Base-by-base conservation (phyloP, 192 early-diverging fungal genomes). In the Obelidium mucronatum region DNA sequence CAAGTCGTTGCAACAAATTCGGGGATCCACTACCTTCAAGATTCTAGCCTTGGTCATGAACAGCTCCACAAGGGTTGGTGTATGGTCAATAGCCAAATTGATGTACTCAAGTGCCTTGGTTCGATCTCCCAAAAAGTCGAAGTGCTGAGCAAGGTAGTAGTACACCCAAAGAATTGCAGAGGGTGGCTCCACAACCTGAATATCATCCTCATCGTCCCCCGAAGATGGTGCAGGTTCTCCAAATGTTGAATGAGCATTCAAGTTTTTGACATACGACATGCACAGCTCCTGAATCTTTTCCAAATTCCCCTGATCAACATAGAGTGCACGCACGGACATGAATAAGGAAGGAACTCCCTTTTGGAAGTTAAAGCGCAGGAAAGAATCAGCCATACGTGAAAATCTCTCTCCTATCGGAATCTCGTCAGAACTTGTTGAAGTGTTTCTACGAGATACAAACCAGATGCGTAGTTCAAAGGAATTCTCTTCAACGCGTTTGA, bases 301-400 rank as follows among this genome's bases (percentile, higher is more conserved):
- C 2, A 84, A 87, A 84, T 97, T 97, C 31, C 83, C 86, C 4
- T 82, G 76, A 70, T 89, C 48, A 75, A 90, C 75, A 69, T 94
- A 95, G 17, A 94, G 84, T 22, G 84, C 85, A 82, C 93, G 94
- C 71, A 96, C 77, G 76, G 88, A 91, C 53, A 90, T 88, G 75
- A 99, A 98, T 44, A 97, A 80, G 1, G 97, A 99, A 4, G 96
- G 96, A 22, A 99, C 94, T 40, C 96, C 95, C 82, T 97, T 96
- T 73, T 92, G 88, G 75, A 99, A 89, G 48, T 90, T 89, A 33
- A 80, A 84, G 53, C 90, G 88, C 28, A 94, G 81, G 67, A 93
- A 91, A 30, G 77, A 79, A 58, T 94, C 93, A 19, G 90, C 87
- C 58, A 89, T 44, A 28, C n/a, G 26, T 0, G 65, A 62, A 62